These are phyloP conservation scores for Hypericum androsaemum DNA, from an alignment of 345 rosid species.

Conservation along the genomic window DNA sequence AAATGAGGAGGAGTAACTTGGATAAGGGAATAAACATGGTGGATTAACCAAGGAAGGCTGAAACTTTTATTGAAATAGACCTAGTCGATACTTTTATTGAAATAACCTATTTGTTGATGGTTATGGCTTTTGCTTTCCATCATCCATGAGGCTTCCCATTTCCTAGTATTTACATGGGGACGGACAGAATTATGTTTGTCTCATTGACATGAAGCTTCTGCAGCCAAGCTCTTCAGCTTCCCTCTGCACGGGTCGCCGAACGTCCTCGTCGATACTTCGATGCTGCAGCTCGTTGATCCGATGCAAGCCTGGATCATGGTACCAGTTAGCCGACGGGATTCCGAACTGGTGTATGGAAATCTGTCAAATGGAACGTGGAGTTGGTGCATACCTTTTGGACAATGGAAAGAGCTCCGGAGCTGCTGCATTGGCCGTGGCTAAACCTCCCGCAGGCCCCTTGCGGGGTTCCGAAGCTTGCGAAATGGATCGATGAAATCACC, in stretches of 20 bases:
- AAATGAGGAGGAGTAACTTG: no score
- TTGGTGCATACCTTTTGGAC: conserved; percentile 44
- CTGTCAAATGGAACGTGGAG: neutral
- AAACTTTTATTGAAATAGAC: no score
- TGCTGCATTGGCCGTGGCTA: conserved; percentile 52
- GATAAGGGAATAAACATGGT: no score
- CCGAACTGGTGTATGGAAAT: neutral
- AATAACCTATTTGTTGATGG: no score
- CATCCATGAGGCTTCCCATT: no score
- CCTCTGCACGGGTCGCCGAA: conserved; percentile 83
- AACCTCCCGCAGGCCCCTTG: conserved; percentile 67
- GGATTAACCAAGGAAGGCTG: no score
- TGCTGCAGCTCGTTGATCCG: conserved; percentile 65
- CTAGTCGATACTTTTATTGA: no score
- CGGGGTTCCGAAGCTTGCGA: conserved; percentile 88
- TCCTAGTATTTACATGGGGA: no score
- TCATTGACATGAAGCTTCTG: conserved; percentile 71
- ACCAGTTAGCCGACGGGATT: conserved; percentile 1
- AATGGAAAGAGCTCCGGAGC: conserved; percentile 42
- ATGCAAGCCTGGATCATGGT: conserved; percentile 55
- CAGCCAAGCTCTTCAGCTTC: conserved; percentile 70
- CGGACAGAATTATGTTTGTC: neutral
- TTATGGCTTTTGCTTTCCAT: no score
- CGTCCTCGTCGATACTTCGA: conserved; percentile 45
- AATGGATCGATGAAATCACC: conserved; percentile 62